Percentiles rank a stretch among this genome's conserved stretches.
Conservation (phyloP, 345 rosid species). For the Aquilaria sinensis region DNA sequence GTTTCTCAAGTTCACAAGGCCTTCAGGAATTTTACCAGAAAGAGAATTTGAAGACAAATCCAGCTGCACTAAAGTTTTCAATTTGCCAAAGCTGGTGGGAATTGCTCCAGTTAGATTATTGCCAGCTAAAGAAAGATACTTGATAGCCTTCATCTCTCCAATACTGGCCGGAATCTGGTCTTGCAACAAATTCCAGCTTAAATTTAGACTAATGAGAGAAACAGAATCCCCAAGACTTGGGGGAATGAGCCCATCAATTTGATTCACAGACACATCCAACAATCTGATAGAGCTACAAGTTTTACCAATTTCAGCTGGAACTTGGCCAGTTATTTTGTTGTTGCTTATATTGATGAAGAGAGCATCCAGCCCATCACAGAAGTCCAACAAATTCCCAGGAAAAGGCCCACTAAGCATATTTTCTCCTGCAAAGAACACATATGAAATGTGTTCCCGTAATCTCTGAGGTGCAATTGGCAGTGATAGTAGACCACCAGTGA, state of each 20-base stretch:
- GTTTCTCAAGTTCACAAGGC: conserved; percentile 36
- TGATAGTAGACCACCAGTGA: conserved; percentile 52
- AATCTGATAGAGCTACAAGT: conserved; percentile 41
- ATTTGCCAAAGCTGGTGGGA: conserved; percentile 38
- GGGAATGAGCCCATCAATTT: conserved; percentile 42
- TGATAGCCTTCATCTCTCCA: conserved; percentile 29
- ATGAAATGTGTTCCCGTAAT: conserved; percentile 43
- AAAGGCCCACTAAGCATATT: conserved; percentile 51
- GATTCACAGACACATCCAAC: conserved; percentile 48
- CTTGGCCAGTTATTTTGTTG: conserved; percentile 42
- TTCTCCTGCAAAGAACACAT: conserved; percentile 47
- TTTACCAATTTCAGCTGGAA: conserved; percentile 35
- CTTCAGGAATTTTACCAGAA: conserved; percentile 45
- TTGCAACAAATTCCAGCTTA: conserved; percentile 43
- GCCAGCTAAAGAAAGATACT: conserved; percentile 47
- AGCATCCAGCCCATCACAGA: conserved; percentile 30
- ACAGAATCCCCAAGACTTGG: conserved; percentile 31
- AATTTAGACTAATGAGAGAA: conserved; percentile 41
- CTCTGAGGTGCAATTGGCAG: conserved; percentile 53
- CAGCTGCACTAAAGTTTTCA: conserved; percentile 35
- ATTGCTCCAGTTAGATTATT: conserved; percentile 47
- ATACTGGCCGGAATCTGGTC: conserved; percentile 40
- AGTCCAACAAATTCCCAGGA: conserved; percentile 35
- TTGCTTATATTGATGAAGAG: conserved; percentile 46
- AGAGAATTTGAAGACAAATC: conserved; percentile 58